phyloP scores from a whole-genome alignment of 306 rosid species.

The Pterocarpus macrocarpus region DNA sequence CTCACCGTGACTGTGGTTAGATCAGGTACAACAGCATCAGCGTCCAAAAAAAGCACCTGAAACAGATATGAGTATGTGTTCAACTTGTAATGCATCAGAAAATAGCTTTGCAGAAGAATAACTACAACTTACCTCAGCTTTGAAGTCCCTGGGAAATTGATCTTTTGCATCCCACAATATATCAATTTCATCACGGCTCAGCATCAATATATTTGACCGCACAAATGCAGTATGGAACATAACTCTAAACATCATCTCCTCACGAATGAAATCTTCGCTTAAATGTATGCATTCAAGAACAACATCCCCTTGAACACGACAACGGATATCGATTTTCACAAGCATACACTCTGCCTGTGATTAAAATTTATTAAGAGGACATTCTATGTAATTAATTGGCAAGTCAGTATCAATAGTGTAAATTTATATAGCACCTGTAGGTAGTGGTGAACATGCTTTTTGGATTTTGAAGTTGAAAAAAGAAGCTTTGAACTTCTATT shows the following conservation, averaged over 20 bases:
- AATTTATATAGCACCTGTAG: slow-evolving; percentile 74
- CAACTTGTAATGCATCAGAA: slow-evolving; percentile 62
- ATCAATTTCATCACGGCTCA: slow-evolving; percentile 89
- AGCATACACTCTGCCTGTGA: slow-evolving; percentile 92
- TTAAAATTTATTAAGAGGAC: slow-evolving; percentile 58
- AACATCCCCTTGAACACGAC: slow-evolving; percentile 95
- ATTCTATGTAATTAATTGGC: slow-evolving; percentile 43
- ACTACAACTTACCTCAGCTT: slow-evolving; percentile 83
- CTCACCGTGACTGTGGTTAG: slow-evolving; percentile 64
- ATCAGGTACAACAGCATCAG: slow-evolving; percentile 87
- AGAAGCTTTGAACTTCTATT: slow-evolving; percentile 89
- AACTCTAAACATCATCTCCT: slow-evolving; percentile 85
- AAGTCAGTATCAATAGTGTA: slow-evolving; percentile 44
- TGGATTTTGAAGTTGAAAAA: slow-evolving; percentile 69
- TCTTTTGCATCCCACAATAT: slow-evolving; percentile 91
- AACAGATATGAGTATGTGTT: slow-evolving; percentile 76
- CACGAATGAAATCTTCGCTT: slow-evolving; percentile 71
- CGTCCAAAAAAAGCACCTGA: slow-evolving; percentile 94
- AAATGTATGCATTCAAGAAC: slow-evolving; percentile 93
- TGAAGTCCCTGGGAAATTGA: slow-evolving; percentile 84
- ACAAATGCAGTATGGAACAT: slow-evolving; percentile 98
- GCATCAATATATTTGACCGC: slow-evolving; percentile 78
- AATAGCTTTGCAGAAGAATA: slow-evolving; percentile 51
- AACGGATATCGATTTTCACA: slow-evolving; percentile 85
- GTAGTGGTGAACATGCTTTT: slow-evolving; percentile 68